Base-by-base conservation (phyloP, 441 rosid genomes). In the Monsonia emarginata region DNA sequence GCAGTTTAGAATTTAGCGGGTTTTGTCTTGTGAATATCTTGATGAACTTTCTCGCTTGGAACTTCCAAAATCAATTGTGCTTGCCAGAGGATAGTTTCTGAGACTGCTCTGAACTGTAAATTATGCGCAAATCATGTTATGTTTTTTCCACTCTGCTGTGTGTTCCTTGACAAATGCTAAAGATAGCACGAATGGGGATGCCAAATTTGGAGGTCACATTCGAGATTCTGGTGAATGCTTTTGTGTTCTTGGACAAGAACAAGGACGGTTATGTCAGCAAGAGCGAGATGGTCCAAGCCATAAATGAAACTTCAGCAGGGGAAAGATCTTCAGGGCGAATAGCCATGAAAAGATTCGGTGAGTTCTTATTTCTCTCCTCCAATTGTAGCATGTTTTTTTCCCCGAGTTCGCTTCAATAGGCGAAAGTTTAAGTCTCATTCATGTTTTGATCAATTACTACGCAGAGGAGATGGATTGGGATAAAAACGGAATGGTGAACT, bases 381-480 rank as follows among this genome's bases (percentile, higher is more conserved):
- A 1, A 16, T 44, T n/a, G n/a, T n/a, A n/a, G n/a, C n/a, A n/a
- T n/a, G n/a, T n/a, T n/a, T n/a, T n/a, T n/a, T n/a, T n/a, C n/a
- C n/a, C n/a, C n/a, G n/a, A n/a, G 52, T 16, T n/a, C 4, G 1
- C 21, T 1, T 42, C 8, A n/a, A 16, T 46, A 6, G 9, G 5
- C 0, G 54, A 18, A n/a, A 48, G 26, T 8, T 6, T 5, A 22
- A n/a, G 13, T 54, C 5, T 54, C 8, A 2, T 9, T 30, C 22
- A 27, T 65, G 27, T 28, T 13, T 60, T 7, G 8, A 16, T 13
- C 46, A 13, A 11, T 38, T 25, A n/a, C 34, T 83, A n/a, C n/a
- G 81, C 88, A 91, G 96, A 89, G 76, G 98, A 93, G 81, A 88
- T 90, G 97, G 98, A 90, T 80, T 90, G 97, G 96, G 97, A 90